Conservation (phyloP, 306 rosid genomes). For the Morella rubra region DNA sequence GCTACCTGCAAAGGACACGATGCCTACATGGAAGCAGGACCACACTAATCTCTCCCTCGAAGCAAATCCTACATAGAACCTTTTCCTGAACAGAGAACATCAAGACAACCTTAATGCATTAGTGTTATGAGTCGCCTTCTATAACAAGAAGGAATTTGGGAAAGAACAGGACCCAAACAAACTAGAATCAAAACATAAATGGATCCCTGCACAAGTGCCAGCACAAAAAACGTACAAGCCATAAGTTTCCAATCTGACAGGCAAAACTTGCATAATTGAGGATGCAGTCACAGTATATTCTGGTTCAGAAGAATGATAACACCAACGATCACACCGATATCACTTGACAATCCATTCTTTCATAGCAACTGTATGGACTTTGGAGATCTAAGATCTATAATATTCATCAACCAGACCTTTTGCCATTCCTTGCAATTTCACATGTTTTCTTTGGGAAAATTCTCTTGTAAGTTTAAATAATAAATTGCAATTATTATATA, state of each 20-base stretch:
- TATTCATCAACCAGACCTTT: not conserved
- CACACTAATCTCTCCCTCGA: conserved; percentile 82
- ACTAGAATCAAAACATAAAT: not conserved
- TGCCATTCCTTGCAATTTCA: not conserved
- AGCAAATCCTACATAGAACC: conserved; percentile 90
- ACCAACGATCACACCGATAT: not conserved
- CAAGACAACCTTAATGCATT: conserved; percentile 13
- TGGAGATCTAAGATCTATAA: not conserved
- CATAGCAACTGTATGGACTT: not conserved
- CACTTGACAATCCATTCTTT: not conserved
- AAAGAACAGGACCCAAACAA: conserved; percentile 8
- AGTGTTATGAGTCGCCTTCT: conserved; percentile 10
- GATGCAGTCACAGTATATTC: not conserved
- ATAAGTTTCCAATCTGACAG: not conserved
- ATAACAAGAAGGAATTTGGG: not conserved
- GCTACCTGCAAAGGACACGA: conserved; percentile 87
- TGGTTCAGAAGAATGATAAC: not conserved
- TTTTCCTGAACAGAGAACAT: conserved; percentile 65
- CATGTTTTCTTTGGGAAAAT: not conserved
- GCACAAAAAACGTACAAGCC: not conserved
- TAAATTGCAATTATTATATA: not conserved
- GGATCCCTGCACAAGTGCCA: not conserved
- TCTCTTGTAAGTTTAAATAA: not conserved
- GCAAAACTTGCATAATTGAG: not conserved
- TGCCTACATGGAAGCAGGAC: conserved; percentile 95